Evolutionary conservation across 306 rosid genomes (phyloP), one percentile per base, ranked within the genome.

Genomic region (Fragaria nilgerrensis): DNA sequence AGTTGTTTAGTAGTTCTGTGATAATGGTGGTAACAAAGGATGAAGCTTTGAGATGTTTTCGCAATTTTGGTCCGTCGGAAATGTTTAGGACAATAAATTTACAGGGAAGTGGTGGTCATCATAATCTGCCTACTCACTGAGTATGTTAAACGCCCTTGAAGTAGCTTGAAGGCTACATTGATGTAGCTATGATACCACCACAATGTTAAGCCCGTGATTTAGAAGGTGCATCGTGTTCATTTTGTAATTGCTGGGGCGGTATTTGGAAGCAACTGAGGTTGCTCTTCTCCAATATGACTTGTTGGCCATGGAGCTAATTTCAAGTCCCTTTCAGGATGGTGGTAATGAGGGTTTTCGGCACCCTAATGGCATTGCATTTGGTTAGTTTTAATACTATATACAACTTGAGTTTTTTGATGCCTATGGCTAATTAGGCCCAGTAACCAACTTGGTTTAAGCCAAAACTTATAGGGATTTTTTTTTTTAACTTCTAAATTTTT

Each of bases 21-120:
- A 49, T 63, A 4, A 94, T 92, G 98, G 98, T 45, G 87, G 98
- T 58, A 95, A 92, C 75, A 95, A 95, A 84, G 98, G 45, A 92
- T 61, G 98, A 95, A 75, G 97, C 97, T 9, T 9, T 86, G 47
- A 87, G 88, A 75, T 92, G 97, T 82, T 68, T 95, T 68, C 70
- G 78, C 49, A 89, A 43, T 1, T 96, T 96, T 50, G 94, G 96
- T 53, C 97, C 86, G 45, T 78, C 90, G 0, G 86, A 87, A 9
- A 79, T 84, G 78, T 92, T 86, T 72, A 87, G 90, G 69, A 74
- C 96, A 9, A 76, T 77, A 80, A 63, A 85, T 84, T 83, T 85
- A 86, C 75, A 78, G 94, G 94, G 88, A 65, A 75, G 14, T 84
- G 85, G 83, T 39, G 43, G 43, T 15, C 89, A 81, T 36, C 90